Conservation (phyloP, 768 basidiomycete species). For the Naematelia encephala region DNA sequence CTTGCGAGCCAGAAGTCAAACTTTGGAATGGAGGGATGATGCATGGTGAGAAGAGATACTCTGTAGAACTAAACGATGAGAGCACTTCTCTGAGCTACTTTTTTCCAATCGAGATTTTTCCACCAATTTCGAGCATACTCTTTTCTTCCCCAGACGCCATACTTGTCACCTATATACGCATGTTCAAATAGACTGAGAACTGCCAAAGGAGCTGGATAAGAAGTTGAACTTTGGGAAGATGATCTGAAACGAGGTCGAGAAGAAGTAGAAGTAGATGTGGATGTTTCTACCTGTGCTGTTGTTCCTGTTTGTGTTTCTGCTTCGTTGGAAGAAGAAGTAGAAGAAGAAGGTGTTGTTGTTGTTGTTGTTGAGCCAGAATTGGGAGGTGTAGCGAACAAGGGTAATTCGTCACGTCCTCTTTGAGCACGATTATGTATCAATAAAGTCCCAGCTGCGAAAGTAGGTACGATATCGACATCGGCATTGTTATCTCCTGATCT, state of each 20-base stretch:
- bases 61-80: neutral
- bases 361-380: constrained; percentile 4
- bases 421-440: constrained; percentile 58
- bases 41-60: neutral
- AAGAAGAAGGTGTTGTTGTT: neutral
- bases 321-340: constrained; percentile 7
- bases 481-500: constrained; percentile 58
- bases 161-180: constrained; percentile 42
- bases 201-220: constrained; percentile 38
- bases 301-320: neutral
- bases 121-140: constrained; percentile 48
- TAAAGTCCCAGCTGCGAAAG: constrained; percentile 83
- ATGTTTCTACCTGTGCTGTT: neutral
- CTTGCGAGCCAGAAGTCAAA: too few species aligned
- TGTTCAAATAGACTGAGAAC: constrained; percentile 46
- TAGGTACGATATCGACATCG: constrained; percentile 70
- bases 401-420: constrained; percentile 35
- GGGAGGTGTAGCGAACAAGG: constrained; percentile 14
- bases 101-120: constrained; percentile 41
- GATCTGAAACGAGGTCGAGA: neutral
- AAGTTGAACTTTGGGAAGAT: constrained; percentile 3
- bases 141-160: constrained; percentile 41
- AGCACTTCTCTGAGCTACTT: constrained; percentile 17
- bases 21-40: too few species aligned
- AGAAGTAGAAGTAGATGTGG: neutral